A percentile compares a stretch with the other conserved stretches of the same genome.
These are phyloP conservation scores for Aureobasidium sp. DNA, from an alignment of 2,329 filamentous ascomycete genomes.

Conservation along the genomic window DNA sequence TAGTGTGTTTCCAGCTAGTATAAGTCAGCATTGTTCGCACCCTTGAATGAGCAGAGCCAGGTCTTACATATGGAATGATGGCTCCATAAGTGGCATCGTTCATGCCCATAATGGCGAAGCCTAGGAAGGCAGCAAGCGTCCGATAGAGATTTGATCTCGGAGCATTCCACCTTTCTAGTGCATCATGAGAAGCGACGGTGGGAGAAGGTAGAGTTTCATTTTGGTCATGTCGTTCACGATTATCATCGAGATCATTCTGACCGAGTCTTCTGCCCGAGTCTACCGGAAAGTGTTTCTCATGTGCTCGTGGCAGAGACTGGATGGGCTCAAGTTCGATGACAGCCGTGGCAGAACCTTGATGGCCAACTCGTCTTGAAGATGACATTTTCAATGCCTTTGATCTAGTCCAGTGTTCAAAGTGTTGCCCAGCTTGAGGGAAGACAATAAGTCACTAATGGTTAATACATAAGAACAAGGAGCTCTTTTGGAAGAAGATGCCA, in stretches of 20 bases:
- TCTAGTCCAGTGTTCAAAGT: background rate
- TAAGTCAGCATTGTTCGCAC: background rate
- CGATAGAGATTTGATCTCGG: constrained; percentile 52
- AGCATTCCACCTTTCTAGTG: constrained; percentile 56
- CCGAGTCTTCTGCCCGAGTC: constrained; percentile 21
- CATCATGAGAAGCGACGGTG: constrained; percentile 34
- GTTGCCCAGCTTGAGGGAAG: too few species aligned
- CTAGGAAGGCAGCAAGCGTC: constrained; percentile 52
- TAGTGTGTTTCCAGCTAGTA: constrained; percentile 56
- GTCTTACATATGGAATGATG: constrained; percentile 42
- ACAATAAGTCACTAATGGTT: background rate
- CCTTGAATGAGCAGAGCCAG: background rate
- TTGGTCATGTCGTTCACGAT: constrained; percentile 18
- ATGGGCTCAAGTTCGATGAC: constrained; percentile 24
- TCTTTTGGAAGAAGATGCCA: too few species aligned
- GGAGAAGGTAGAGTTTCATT: constrained; percentile 40
- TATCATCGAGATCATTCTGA: constrained; percentile 15
- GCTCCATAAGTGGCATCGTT: constrained; percentile 60
- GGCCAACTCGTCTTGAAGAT: background rate
- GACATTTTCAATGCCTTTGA: background rate
- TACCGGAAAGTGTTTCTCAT: constrained; percentile 20
- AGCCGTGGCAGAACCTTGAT: constrained; percentile 23
- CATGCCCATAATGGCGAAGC: constrained; percentile 54
- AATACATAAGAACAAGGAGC: background rate
- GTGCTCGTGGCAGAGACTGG: background rate